Evolutionary conservation across 352 stramenopile genomes (phyloP).

Genomic region (Phytophthora sojae): DNA sequence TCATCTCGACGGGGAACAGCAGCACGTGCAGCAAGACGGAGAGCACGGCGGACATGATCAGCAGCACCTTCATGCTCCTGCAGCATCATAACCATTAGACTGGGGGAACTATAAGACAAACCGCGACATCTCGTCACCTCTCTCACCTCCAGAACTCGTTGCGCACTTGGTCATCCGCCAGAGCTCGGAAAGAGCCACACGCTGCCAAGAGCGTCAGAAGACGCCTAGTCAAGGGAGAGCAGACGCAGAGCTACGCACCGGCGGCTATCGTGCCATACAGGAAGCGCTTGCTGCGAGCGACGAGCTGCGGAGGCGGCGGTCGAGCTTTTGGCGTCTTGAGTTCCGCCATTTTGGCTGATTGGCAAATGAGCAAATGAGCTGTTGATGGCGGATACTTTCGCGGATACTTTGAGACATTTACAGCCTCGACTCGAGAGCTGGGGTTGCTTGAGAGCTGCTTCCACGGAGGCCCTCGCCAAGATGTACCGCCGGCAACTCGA

Average conservation of each 20-base stretch:
- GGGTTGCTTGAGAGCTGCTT: too few species aligned
- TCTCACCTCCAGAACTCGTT: constrained; percentile 57
- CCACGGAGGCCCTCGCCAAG: too few species aligned
- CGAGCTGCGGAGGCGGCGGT: constrained; percentile 17
- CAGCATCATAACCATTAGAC: constrained; percentile 9
- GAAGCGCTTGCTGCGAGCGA: constrained; percentile 43
- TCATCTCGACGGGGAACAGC: constrained; percentile 70
- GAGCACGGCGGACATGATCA: constrained; percentile 62
- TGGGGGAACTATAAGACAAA: constrained; percentile 3
- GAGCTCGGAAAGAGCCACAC: constrained; percentile 42
- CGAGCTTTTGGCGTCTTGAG: background rate
- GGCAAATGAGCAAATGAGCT: constrained; percentile 10
- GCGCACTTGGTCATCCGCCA: constrained; percentile 53
- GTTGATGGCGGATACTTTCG: background rate
- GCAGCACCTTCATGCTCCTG: constrained; percentile 59
- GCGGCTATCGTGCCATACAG: constrained; percentile 38
- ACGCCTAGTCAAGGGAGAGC: background rate
- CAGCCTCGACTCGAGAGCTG: too few species aligned
- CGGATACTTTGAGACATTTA: background rate
- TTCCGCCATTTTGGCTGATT: constrained; percentile 12
- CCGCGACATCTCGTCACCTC: background rate
- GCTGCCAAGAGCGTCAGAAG: constrained; percentile 13
- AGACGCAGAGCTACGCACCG: constrained; percentile 25
- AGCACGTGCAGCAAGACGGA: constrained; percentile 55
- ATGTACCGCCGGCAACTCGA: too few species aligned